Base-by-base conservation (phyloP, 1,284 basidiomycete genomes). In the Ustilago nuda region DNA sequence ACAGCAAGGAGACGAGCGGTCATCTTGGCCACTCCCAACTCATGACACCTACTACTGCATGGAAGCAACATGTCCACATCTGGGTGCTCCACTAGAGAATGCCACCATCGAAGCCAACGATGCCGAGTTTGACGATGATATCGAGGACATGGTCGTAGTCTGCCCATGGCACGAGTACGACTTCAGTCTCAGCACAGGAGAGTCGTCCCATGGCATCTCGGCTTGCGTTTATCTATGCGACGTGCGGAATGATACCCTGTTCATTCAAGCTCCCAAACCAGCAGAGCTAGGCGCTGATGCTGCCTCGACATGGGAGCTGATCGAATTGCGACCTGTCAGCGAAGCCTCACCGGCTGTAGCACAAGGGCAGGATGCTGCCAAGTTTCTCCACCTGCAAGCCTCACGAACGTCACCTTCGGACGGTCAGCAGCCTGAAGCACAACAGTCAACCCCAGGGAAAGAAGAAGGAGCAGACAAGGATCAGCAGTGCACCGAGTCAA, bases 21-120 rank as follows among this genome's bases (percentile, higher is more conserved):
- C 59, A 2, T 41, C 53, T 36, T 54, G 56, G 6, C 59, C 54
- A 8, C n/a, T 35, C 4, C 62, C 67, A 8, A 54, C 41, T 6
- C 60, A 66, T 23, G 64, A 72, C 23, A 66, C 70, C 0, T 84
- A 64, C 57, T 94, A 93, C 83, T 91, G 91, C 51, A 94, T 95
- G 93, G 93, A 94, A 85, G 90, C 92, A 8, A 90, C 89, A 11
- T 94, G 93, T 82, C 93, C 93, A 0, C 93, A 94, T 87, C 89
- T 94, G 3, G 93, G 92, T 2, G 93, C 92, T 6, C 92, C 94
- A 57, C 89, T 94, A 82, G 92, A 91, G 36, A 92, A 93, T 86
- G 92, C 92, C 0, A 91, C 92, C 41, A 64, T 83, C 39, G 92
- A 93, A 80, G 65, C 61, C 37, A 71, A 63, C 33, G 91, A 92